Evolutionary conservation across 129 eudicot genomes (phyloP), one percentile per base, ranked within the genome.

Genomic region (Escallonia herrerae): DNA sequence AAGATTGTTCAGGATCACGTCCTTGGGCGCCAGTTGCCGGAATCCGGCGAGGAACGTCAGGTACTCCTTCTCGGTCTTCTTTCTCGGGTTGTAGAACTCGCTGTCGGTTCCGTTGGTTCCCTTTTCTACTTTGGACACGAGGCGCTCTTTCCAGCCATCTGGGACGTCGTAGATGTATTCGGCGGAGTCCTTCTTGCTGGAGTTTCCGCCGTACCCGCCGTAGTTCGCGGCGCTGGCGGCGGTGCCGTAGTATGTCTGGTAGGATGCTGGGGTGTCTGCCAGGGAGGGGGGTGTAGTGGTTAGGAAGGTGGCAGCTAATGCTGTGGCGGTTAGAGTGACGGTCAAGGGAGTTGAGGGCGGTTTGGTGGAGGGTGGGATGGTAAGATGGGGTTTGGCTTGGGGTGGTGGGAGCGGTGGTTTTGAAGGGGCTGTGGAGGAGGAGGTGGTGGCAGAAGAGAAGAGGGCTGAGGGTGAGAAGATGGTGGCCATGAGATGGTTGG

Each of bases 171-270:
- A 91, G 13, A 77, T 67, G 85, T 91, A 91, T 80, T 91, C 97
- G 1, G 97, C 97, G 2, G 97, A 81, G 64, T 86, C 78, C 69
- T 85, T 80, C 76, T 87, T 87, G 77, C 76, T 87, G 11, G 97
- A 82, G 74, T 91, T 91, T 15, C 97, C 97, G 11, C 97, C 97
- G 79, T 84, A 91, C 50, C 97, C 97, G 33, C 97, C 97, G 72
- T 91, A 91, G 74, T 85, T 91, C 62, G 97, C 90, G 2, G 97
- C 97, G 13, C 95, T 84, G n/a, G 97, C 97, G 5, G 97, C 97
- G 1, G 97, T 91, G 72, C 97, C 97, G 70, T 87, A 91, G 84
- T 87, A 91, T 14, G 78, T 69, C 43, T 67, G 76, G 83, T 84
- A 91, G 7, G 79, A 37, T 44, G 78, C 56, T 10, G 80, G 43